A percentile compares a stretch with the other conserved stretches of the same genome.
Conservation (phyloP, 352 stramenopile species). For the Phytophthora constricta region DNA sequence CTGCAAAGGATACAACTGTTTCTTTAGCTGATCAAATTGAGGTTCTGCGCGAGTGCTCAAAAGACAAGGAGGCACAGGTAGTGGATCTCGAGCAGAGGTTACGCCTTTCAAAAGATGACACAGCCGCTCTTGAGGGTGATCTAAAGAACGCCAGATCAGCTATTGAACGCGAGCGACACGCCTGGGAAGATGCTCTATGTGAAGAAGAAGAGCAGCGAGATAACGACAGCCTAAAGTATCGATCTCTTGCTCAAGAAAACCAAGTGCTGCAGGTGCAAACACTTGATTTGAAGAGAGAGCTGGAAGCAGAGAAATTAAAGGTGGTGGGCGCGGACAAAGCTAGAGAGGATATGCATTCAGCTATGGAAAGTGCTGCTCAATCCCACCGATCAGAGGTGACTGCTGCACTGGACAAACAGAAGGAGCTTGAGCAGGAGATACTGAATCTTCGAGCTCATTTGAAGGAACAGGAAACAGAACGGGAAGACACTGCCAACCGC, state of each 20-base stretch:
- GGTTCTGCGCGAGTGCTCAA: constrained; percentile 31
- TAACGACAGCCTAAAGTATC: constrained; percentile 35
- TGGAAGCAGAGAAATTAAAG: constrained; percentile 33
- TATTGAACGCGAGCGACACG: constrained; percentile 35
- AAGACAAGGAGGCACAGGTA: constrained; percentile 38
- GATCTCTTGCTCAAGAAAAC: constrained; percentile 45
- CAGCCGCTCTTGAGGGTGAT: constrained; percentile 28
- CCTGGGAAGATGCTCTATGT: constrained; percentile 36
- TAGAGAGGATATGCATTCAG: constrained; percentile 18
- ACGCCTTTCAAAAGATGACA: constrained; percentile 35
- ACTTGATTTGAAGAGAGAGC: constrained; percentile 38
- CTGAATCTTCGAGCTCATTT: constrained; percentile 41
- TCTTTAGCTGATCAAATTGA: constrained; percentile 53
- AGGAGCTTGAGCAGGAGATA: constrained; percentile 42
- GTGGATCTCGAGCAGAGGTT: constrained; percentile 44
- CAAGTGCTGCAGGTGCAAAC: constrained; percentile 28
- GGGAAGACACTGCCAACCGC: constrained; percentile 68
- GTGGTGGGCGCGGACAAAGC: constrained; percentile 15
- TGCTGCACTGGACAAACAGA: constrained; percentile 13
- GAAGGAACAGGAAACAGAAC: constrained; percentile 53
- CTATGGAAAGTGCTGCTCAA: constrained; percentile 16
- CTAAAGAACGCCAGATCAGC: constrained; percentile 22
- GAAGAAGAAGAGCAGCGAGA: constrained; percentile 36
- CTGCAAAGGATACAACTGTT: constrained; percentile 41
- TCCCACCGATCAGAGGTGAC: constrained; percentile 29